Evolutionary conservation across 345 rosid genomes (phyloP).

Genomic region (Conringia planisiliqua): DNA sequence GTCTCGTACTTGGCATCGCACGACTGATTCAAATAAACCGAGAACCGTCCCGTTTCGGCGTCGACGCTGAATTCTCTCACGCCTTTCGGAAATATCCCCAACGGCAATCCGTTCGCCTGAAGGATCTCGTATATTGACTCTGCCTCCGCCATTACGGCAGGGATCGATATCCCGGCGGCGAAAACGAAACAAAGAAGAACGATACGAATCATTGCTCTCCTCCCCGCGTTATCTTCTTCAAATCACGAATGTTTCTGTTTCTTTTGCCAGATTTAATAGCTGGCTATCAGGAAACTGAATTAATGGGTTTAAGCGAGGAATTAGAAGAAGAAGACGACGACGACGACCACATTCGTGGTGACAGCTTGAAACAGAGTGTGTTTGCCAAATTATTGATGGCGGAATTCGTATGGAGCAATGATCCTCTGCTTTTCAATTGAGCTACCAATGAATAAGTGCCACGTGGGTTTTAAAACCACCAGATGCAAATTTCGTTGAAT

Average conservation of each 20-base stretch:
- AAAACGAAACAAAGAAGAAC: constrained; percentile 33
- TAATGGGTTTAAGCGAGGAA: constrained; percentile 36
- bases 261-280: too few relatives aligned
- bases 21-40: constrained; percentile 69
- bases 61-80: constrained; percentile 52
- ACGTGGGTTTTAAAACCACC: neutral
- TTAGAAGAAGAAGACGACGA: constrained; percentile 5
- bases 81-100: constrained; percentile 79
- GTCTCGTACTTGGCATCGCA: constrained; percentile 87
- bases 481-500: neutral
- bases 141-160: constrained; percentile 7
- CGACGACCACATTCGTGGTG: constrained; percentile 32
- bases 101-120: constrained; percentile 59
- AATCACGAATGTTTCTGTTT: neutral
- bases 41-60: constrained; percentile 51
- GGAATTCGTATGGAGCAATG: neutral
- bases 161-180: constrained; percentile 9
- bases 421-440: neutral
- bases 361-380: constrained; percentile 64
- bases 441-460: constrained; percentile 6
- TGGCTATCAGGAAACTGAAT: too few relatives aligned
- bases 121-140: constrained; percentile 62
- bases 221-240: neutral
- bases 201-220: constrained; percentile 17
- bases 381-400: neutral